Conservation (phyloP, 2,329 filamentous ascomycete species). For the Diplocarpon mali region DNA sequence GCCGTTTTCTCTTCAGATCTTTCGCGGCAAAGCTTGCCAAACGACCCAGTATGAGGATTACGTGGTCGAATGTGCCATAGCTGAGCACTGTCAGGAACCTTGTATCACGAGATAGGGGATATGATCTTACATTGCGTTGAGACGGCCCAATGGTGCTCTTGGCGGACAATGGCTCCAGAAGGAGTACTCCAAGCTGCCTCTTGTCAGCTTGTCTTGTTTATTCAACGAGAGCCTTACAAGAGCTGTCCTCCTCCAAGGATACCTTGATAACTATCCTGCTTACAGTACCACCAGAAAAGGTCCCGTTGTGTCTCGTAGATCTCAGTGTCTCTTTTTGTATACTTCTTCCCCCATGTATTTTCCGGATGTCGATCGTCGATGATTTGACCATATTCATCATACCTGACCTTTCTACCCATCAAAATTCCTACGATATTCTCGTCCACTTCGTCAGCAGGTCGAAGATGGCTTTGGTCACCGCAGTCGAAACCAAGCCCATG, state of each 20-base stretch:
- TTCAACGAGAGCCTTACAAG: slow-evolving; percentile 51
- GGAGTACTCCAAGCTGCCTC: slow-evolving; percentile 50
- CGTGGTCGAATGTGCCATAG: slow-evolving; percentile 81
- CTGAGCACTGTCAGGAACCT: slow-evolving; percentile 32
- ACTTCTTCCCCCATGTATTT: slow-evolving; percentile 11
- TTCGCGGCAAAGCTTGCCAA: slow-evolving; percentile 67
- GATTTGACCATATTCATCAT: slow-evolving; percentile 45
- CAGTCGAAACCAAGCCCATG: neutral
- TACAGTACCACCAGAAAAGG: slow-evolving; percentile 91
- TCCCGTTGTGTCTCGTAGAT: slow-evolving; percentile 74
- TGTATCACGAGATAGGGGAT: no score
- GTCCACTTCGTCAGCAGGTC: slow-evolving; percentile 34
- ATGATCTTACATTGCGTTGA: slow-evolving; percentile 55
- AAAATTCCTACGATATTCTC: slow-evolving; percentile 46
- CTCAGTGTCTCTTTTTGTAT: slow-evolving; percentile 51
- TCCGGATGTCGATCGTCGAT: slow-evolving; percentile 17
- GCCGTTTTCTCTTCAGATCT: slow-evolving; percentile 70
- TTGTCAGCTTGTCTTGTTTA: slow-evolving; percentile 3
- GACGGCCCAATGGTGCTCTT: slow-evolving; percentile 63
- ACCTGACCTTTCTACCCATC: slow-evolving; percentile 45
- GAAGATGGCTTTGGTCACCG: slow-evolving; percentile 12
- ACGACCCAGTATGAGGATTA: slow-evolving; percentile 71
- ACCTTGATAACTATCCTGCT: slow-evolving; percentile 88
- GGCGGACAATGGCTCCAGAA: slow-evolving; percentile 83
- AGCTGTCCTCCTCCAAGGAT: slow-evolving; percentile 75